Evolutionary conservation across 2,329 filamentous ascomycete species (phyloP), one percentile per base, ranked within the genome.

Genomic region (Colletotrichum salicis): DNA sequence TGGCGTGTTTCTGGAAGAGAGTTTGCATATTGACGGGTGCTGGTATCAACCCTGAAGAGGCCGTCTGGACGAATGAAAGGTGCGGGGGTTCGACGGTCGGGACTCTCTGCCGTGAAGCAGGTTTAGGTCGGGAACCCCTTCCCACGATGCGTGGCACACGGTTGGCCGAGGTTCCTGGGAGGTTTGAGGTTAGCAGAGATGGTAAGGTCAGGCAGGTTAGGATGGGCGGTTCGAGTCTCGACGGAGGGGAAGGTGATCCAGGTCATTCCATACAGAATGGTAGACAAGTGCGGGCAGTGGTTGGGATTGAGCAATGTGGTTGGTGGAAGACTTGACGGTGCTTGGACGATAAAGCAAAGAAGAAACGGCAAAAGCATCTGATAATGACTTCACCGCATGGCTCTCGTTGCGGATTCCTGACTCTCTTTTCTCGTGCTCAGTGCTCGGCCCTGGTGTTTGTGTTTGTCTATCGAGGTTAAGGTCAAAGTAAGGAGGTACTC

Each of bases 311-410:
- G 51, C 19, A 11, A 55, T 33, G 27, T 63, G 41, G 41, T 69
- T 68, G 69, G 69, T 59, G 31, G 52, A 63, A 19, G 59, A 27
- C 56, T 19, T 55, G 57, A 70, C 22, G 58, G 69, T 69, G 69
- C 69, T 71, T 55, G 64, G 69, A 71, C 69, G 54, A 54, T 56
- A 60, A 71, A 71, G 64, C 69, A 69, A 59, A 57, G 59, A 64
- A 59, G 54, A 59, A 69, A 52, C 58, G 69, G 69, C 64, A 59
- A 64, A 71, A 71, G 59, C 69, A 69, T 69, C 69, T 71, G 69
- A 71, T 55, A 59, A 71, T 71, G 69, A 71, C 69, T 71, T 71
- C 65, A 64, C 65, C n/a, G 54, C 64, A 64, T 64, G 37, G 65
- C 59, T 59, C 41, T 37, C 54, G 51, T 35, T 24, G 64, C 52